A percentile compares a stretch with the other conserved stretches of the same genome.
Conservation (phyloP, 75 land plant species). For the Pseudotsuga menziesii region DNA sequence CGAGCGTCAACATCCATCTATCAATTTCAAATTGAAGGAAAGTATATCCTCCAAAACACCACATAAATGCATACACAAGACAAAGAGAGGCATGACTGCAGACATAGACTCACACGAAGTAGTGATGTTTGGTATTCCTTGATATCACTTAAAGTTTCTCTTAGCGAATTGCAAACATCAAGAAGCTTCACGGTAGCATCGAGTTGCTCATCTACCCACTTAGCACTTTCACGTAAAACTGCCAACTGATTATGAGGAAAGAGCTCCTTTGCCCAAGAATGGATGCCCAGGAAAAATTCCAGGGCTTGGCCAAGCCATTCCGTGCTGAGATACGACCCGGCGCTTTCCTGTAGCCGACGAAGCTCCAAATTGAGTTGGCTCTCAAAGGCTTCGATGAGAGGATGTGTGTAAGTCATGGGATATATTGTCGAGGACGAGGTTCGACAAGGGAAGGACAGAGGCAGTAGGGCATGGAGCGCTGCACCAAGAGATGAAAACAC, state of each 20-base stretch:
- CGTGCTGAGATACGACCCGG: slow-evolving; percentile 10
- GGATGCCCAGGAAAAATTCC: slow-evolving; percentile 8
- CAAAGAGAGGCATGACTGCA: too few relatives aligned
- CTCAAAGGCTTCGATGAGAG: slow-evolving; percentile 21
- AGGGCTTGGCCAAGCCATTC: slow-evolving; percentile 21
- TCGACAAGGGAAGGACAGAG: background rate
- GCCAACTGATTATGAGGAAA: slow-evolving; percentile 8
- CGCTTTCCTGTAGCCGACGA: slow-evolving; percentile 11
- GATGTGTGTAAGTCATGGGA: slow-evolving; percentile 4
- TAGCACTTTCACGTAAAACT: slow-evolving; percentile 12
- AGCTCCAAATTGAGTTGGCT: slow-evolving; percentile 6
- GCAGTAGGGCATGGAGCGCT: background rate
- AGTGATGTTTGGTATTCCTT: slow-evolving; percentile 9
- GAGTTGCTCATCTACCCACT: slow-evolving; percentile 30
- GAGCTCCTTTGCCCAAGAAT: slow-evolving; percentile 17
- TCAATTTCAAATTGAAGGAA: too few relatives aligned
- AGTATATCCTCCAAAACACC: too few relatives aligned
- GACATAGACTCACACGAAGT: too few relatives aligned
- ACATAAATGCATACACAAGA: too few relatives aligned
- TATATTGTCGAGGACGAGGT: background rate
- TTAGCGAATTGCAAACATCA: slow-evolving; percentile 21
- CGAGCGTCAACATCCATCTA: too few relatives aligned
- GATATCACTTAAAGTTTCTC: slow-evolving; percentile 14
- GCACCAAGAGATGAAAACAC: slow-evolving; percentile 7
- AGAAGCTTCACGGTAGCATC: slow-evolving; percentile 31